Evolutionary conservation across 441 rosid genomes (phyloP).

Genomic region (Rhodomyrtus psidioides): DNA sequence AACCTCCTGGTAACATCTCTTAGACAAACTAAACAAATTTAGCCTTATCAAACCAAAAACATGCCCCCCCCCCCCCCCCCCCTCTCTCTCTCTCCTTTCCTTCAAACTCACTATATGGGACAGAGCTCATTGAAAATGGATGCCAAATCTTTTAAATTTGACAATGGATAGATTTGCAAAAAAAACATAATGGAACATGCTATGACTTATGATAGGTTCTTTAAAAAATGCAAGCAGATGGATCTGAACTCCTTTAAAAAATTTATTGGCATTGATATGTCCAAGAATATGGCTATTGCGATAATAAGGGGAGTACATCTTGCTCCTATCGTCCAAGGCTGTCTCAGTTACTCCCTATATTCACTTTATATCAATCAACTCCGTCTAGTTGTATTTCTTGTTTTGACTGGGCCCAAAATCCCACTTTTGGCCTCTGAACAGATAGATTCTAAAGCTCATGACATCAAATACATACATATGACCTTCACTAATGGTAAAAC

Average conservation of each 20-base stretch:
- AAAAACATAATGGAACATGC: background rate
- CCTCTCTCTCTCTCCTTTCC: background rate
- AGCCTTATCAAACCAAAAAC: background rate
- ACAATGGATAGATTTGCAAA: background rate
- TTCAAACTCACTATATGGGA: background rate
- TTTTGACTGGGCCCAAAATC: background rate
- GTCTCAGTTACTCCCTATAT: background rate
- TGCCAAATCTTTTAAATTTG: background rate
- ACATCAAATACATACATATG: background rate
- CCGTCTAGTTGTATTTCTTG: background rate
- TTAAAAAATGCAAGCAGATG: background rate
- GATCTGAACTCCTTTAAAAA: background rate
- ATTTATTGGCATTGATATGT: background rate
- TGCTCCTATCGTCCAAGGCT: background rate
- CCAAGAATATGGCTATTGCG: background rate
- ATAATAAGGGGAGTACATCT: background rate
- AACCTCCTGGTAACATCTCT: background rate
- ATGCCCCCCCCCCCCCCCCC: too few relatives aligned
- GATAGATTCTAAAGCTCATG: background rate
- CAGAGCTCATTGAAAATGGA: background rate
- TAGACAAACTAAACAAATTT: background rate
- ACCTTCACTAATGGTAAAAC: background rate
- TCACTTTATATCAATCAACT: background rate
- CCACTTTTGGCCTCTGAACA: background rate
- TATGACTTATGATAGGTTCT: background rate